phyloP scores from a whole-genome alignment of 441 rosid genomes.

The Rhodomyrtus psidioides region DNA sequence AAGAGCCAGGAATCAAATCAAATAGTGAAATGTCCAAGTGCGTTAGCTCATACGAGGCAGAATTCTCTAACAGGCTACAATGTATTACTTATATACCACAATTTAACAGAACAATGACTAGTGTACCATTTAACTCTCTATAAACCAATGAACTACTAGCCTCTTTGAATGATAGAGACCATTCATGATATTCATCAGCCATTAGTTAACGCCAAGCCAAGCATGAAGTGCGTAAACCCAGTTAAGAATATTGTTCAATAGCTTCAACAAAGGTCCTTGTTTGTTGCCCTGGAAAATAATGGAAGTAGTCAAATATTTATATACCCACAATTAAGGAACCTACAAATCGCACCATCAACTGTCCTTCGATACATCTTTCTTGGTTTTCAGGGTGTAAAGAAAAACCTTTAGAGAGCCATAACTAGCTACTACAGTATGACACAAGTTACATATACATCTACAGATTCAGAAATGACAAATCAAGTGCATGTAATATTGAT shows the following conservation, averaged over 20 bases:
- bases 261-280: conserved; percentile 79
- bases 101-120: neutral
- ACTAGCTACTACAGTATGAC: neutral
- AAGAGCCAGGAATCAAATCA: neutral
- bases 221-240: conserved; percentile 93
- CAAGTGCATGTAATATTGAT: neutral
- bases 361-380: too few relatives aligned
- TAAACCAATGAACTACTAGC: conserved; percentile 82
- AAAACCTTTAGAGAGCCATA: neutral
- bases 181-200: conserved; percentile 81
- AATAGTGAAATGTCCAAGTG: neutral
- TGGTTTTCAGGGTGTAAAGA: too few relatives aligned
- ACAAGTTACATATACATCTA: neutral
- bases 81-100: too few relatives aligned
- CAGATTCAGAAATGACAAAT: neutral
- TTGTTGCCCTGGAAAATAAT: conserved; percentile 67
- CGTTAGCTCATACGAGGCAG: neutral
- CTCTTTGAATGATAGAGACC: conserved; percentile 80
- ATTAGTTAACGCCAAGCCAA: conserved; percentile 91
- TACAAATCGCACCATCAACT: neutral
- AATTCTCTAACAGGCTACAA: neutral
- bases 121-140: conserved; percentile 69
- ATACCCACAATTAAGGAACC: neutral
- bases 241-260: conserved; percentile 84
- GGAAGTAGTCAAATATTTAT: neutral